A percentile compares a stretch with the other conserved stretches of the same genome.
Evolutionary conservation across 1,284 basidiomycete species (phyloP).

Genomic region (Puccinia coronata): DNA sequence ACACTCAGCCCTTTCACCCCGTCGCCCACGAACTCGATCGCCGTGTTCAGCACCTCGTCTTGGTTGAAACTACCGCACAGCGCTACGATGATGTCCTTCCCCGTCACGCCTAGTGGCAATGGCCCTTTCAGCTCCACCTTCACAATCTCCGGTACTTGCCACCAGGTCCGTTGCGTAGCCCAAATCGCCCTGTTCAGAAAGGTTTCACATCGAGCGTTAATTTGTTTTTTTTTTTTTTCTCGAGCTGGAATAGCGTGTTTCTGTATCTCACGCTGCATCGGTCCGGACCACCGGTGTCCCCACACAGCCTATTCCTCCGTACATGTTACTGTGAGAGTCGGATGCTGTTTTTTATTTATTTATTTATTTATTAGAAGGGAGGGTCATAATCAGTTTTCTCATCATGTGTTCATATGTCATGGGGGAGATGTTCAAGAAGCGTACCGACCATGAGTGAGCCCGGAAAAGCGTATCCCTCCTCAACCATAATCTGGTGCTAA

Average conservation of each 20-base stretch:
- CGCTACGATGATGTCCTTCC: slow-evolving; percentile 97
- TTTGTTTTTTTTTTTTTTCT: slow-evolving; percentile 63
- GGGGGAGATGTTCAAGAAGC: neutral
- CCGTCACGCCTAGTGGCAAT: slow-evolving; percentile 85
- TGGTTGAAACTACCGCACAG: slow-evolving; percentile 95
- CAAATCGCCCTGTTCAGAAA: slow-evolving; percentile 74
- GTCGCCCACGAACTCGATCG: slow-evolving; percentile 94
- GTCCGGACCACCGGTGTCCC: slow-evolving; percentile 82
- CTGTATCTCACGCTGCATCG: slow-evolving; percentile 2
- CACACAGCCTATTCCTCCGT: slow-evolving; percentile 94
- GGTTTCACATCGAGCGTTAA: neutral
- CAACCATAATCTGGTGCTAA: slow-evolving; percentile 82
- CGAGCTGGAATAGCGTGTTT: slow-evolving; percentile 60
- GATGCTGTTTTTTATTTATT: slow-evolving; percentile 67
- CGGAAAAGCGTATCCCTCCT: slow-evolving; percentile 97
- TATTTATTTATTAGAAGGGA: no score
- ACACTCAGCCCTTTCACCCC: slow-evolving; percentile 78
- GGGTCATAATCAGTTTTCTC: no score
- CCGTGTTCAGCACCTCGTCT: slow-evolving; percentile 97
- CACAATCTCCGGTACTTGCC: slow-evolving; percentile 97
- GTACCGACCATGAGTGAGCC: slow-evolving; percentile 70
- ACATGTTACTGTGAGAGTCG: slow-evolving; percentile 98
- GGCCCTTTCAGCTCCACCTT: slow-evolving; percentile 86
- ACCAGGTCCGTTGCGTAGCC: slow-evolving; percentile 99
- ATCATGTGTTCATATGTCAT: neutral